phyloP scores from a whole-genome alignment of 2,329 filamentous ascomycete genomes.

The Eutypa lata region DNA sequence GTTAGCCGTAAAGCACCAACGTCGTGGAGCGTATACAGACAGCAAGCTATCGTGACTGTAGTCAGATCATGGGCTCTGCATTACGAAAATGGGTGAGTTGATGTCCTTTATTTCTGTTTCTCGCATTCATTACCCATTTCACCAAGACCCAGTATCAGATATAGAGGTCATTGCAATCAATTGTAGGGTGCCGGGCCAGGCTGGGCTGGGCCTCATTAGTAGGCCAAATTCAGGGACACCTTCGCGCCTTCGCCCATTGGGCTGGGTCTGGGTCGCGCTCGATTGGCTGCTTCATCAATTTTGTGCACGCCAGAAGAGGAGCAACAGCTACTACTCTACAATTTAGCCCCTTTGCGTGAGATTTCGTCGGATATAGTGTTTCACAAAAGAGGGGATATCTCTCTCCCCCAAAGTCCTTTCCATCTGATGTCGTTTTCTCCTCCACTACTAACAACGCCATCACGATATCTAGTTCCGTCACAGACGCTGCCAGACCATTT shows the following conservation, averaged over 20 bases:
- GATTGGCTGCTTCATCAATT: background rate
- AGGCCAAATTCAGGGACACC: background rate
- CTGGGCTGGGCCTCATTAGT: background rate
- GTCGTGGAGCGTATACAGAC: background rate
- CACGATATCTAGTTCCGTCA: constrained; percentile 48
- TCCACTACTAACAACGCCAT: constrained; percentile 22
- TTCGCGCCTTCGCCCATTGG: background rate
- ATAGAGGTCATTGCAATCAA: background rate
- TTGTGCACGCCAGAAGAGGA: constrained; percentile 9
- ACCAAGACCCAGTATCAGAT: background rate
- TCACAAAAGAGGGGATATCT: constrained; percentile 27
- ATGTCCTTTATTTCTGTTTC: no score
- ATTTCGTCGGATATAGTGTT: constrained; percentile 20
- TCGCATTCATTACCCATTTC: background rate
- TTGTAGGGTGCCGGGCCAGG: background rate
- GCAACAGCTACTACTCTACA: constrained; percentile 1
- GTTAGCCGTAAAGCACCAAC: background rate
- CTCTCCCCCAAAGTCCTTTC: constrained; percentile 1
- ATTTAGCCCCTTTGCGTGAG: constrained; percentile 15
- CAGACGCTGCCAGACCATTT: constrained; percentile 56
- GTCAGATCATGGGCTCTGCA: constrained; percentile 26
- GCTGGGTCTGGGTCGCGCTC: background rate
- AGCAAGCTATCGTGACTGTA: constrained; percentile 1
- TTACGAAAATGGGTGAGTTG: constrained; percentile 29
- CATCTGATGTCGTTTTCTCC: constrained; percentile 12